Percentiles rank a stretch among this genome's conserved stretches.
phyloP scores from a whole-genome alignment of 1,284 basidiomycete genomes.

The Trichosporon sp. region DNA sequence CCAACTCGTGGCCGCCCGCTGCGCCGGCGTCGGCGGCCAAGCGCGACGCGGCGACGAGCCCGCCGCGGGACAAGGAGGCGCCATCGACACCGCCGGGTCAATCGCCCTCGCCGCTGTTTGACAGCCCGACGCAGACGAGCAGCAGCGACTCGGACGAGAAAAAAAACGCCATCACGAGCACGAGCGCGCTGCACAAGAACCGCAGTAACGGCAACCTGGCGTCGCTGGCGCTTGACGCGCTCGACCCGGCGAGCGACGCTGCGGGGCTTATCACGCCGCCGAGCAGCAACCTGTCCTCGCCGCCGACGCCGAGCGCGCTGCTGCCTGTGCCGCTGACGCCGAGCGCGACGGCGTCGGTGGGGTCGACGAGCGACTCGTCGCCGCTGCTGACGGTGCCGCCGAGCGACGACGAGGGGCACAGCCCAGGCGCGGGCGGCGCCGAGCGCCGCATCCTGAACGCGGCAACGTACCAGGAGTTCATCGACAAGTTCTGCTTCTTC shows the following conservation, averaged over 20 bases:
- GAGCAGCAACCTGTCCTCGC: constrained; percentile 44
- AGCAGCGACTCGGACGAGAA: constrained; percentile 11
- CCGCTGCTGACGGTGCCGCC: constrained; percentile 30
- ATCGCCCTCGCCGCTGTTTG: not conserved
- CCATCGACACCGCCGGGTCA: not conserved
- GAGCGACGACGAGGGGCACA: constrained; percentile 25
- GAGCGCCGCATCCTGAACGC: constrained; percentile 26
- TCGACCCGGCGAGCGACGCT: constrained; percentile 22
- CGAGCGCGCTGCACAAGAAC: constrained; percentile 23
- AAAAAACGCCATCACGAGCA: not conserved
- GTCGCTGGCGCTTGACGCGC: constrained; percentile 23
- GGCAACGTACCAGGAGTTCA: constrained; percentile 41
- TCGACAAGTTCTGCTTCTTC: constrained; percentile 51
- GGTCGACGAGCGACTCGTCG: constrained; percentile 44
- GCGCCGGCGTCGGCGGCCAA: constrained; percentile 31
- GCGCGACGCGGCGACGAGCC: constrained; percentile 38
- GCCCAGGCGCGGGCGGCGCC: constrained; percentile 23
- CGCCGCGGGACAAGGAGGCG: not conserved
- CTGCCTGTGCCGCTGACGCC: constrained; percentile 30
- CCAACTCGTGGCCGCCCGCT: constrained; percentile 22
- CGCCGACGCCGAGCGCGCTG: constrained; percentile 34
- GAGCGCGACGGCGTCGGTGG: constrained; percentile 25
- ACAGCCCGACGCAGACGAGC: constrained; percentile 8
- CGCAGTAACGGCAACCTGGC: constrained; percentile 38
- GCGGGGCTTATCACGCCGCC: constrained; percentile 42